Evolutionary conservation across 371 early-diverging fungal genomes (phyloP).

Genomic region (Apophysomyces ossiformis): DNA sequence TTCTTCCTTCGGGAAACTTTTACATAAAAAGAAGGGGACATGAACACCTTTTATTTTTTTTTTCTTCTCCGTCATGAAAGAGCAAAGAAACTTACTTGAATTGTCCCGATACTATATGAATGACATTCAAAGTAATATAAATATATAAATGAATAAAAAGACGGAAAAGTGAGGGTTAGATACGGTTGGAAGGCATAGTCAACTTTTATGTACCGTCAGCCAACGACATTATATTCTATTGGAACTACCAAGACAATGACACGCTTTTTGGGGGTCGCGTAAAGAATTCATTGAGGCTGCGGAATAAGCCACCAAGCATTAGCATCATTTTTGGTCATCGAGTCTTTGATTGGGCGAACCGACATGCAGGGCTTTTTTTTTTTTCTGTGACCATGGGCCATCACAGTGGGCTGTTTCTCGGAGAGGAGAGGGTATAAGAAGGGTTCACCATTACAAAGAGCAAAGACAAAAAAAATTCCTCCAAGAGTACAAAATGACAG

Average conservation of each 20-base stretch:
- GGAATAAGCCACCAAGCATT: too few species aligned
- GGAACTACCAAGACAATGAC: not conserved
- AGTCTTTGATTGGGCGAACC: too few species aligned
- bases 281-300: too few species aligned
- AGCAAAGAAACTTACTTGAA: constrained; percentile 43
- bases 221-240: constrained; percentile 37
- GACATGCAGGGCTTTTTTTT: too few species aligned
- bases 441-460: too few species aligned
- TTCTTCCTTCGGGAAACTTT: constrained; percentile 95
- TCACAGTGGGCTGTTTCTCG: too few species aligned
- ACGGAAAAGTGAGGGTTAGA: not conserved
- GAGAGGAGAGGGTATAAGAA: too few species aligned
- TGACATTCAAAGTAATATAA: not conserved
- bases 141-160: not conserved
- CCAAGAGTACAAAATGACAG: too few species aligned
- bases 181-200: not conserved
- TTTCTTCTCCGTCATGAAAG: not conserved
- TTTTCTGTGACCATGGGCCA: too few species aligned
- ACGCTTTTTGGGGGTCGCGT: too few species aligned
- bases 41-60: constrained; percentile 3
- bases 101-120: constrained; percentile 49
- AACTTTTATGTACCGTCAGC: constrained; percentile 45
- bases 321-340: too few species aligned
- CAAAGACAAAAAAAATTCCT: too few species aligned
- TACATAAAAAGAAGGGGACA: constrained; percentile 16